phyloP scores from a whole-genome alignment of 129 eudicot species.

The Dittrichia graveolens region DNA sequence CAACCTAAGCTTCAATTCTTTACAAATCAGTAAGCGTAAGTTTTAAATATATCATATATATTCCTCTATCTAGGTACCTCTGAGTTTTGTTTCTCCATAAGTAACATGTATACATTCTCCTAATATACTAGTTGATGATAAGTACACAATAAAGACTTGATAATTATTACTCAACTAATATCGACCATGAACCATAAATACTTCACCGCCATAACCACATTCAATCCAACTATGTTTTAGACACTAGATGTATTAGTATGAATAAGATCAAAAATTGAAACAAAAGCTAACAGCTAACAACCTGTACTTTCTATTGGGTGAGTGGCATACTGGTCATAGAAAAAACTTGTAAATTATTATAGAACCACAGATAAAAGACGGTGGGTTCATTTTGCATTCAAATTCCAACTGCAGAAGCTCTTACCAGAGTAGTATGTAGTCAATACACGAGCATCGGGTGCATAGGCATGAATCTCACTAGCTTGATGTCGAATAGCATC shows the following conservation, averaged over 20 bases:
- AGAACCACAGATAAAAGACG: slow-evolving; percentile 2
- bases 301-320: slow-evolving; percentile 2
- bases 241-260: not conserved
- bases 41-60: not conserved
- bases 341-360: not conserved
- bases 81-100: not conserved
- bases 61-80: not conserved
- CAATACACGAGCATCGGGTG: slow-evolving; percentile 96
- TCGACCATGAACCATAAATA: not conserved
- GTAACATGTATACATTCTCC: not conserved
- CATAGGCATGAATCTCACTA: slow-evolving; percentile 86
- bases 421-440: slow-evolving; percentile 95
- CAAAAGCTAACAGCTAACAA: not conserved
- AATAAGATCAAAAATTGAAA: not conserved
- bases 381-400: slow-evolving; percentile 5
- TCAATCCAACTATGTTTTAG: not conserved
- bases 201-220: slow-evolving; percentile 5
- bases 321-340: not conserved
- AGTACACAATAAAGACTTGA: no score
- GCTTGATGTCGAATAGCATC: slow-evolving; percentile 84
- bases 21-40: slow-evolving; percentile 10
- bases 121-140: no score
- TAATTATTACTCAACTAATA: no score
- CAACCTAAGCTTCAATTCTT: not conserved
- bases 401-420: slow-evolving; percentile 27